These are phyloP conservation scores for Sarocladium brachiariae DNA, from an alignment of 2,329 filamentous ascomycete species.

Conservation along the genomic window DNA sequence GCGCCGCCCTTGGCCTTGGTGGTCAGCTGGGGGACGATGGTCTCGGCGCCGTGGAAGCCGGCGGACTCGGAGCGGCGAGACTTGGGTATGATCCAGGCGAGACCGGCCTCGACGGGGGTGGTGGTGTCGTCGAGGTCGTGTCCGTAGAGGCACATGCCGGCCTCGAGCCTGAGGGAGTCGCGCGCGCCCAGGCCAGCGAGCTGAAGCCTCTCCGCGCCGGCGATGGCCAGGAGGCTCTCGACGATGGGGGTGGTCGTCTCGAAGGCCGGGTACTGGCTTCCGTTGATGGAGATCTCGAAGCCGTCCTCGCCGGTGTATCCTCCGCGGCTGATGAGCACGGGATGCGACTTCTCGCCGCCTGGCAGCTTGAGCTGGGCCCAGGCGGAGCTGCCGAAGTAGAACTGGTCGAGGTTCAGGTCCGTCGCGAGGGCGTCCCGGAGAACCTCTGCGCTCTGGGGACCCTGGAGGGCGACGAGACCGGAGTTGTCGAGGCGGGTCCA, in stretches of 20 bases:
- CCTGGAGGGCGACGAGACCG: conserved; percentile 84
- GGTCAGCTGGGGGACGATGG: conserved; percentile 70
- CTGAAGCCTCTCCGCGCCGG: conserved; percentile 56
- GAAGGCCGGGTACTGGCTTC: conserved; percentile 31
- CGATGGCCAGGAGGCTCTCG: conserved; percentile 60
- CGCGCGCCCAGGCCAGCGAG: conserved; percentile 85
- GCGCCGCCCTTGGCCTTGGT: conserved; percentile 64
- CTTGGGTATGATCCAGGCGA: conserved; percentile 78
- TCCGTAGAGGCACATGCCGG: conserved; percentile 99
- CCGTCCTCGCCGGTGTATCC: conserved; percentile 98
- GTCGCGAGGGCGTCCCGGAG: conserved; percentile 56
- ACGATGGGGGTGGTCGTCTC: conserved; percentile 48
- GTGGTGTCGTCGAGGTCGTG: conserved; percentile 83
- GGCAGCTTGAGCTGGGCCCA: conserved; percentile 58
- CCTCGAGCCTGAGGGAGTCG: conserved; percentile 88
- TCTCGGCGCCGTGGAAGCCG: conserved; percentile 79
- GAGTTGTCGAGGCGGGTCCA: conserved; percentile 67
- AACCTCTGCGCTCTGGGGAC: conserved; percentile 66
- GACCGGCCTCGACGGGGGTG: conserved; percentile 50
- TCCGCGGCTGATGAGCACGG: conserved; percentile 67
- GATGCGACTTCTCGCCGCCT: conserved; percentile 36
- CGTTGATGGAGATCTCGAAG: conserved; percentile 82
- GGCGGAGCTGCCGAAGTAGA: conserved; percentile 76
- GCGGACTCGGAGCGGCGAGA: conserved; percentile 54
- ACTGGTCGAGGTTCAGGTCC: conserved; percentile 50